phyloP scores from a whole-genome alignment of 257 asterid genomes.

The Eucommia ulmoides region DNA sequence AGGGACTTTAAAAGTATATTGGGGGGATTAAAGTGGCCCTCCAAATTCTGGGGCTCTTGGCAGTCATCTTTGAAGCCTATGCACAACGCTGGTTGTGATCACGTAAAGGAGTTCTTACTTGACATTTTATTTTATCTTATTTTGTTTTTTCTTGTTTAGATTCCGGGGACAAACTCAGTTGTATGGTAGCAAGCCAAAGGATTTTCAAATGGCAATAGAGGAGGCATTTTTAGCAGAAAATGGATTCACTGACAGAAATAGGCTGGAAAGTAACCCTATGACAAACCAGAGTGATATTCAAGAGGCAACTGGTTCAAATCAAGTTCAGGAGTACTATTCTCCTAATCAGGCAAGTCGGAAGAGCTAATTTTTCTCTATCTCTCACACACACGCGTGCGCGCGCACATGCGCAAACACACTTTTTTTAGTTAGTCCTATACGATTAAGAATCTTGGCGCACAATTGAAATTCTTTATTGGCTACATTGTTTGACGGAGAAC shows the following conservation, averaged over 20 bases:
- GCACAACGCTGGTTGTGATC: too few relatives aligned
- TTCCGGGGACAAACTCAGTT: conserved; percentile 90
- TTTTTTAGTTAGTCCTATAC: too few relatives aligned
- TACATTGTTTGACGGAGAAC: too few relatives aligned
- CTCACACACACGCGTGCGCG: not conserved
- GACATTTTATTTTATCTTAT: too few relatives aligned
- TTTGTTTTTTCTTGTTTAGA: conserved; percentile 28
- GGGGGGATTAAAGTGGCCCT: too few relatives aligned
- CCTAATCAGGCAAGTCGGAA: conserved; percentile 51
- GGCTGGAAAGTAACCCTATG: conserved; percentile 23
- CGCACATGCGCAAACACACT: not conserved
- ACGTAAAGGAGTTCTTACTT: too few relatives aligned
- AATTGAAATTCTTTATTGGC: too few relatives aligned
- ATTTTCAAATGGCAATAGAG: conserved; percentile 69
- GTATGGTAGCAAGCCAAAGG: conserved; percentile 79
- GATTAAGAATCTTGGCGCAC: too few relatives aligned
- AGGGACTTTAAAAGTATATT: too few relatives aligned
- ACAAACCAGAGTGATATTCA: conserved; percentile 29
- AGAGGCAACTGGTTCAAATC: conserved; percentile 75
- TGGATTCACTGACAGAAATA: conserved; percentile 28
- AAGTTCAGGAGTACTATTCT: conserved; percentile 40
- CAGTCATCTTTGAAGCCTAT: too few relatives aligned
- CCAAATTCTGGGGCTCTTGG: too few relatives aligned
- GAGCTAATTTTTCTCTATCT: not conserved
- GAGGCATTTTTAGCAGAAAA: conserved; percentile 66